Evolutionary conservation across 495 filamentous ascomycete genomes (phyloP).

Genomic region (Astrocystis sublimbata): DNA sequence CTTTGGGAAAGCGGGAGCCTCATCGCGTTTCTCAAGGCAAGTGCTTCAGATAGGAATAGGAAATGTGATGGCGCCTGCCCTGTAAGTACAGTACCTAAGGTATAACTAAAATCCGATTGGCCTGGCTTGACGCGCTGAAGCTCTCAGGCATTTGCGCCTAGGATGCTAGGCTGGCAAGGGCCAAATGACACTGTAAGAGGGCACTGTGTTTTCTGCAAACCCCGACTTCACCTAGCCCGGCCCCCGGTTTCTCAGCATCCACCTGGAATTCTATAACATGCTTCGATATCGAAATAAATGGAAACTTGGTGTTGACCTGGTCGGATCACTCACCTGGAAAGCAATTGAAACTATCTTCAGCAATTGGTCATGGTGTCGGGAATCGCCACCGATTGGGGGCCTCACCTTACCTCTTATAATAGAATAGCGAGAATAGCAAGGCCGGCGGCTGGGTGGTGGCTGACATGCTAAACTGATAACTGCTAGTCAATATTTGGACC

Average conservation of each 20-base stretch:
- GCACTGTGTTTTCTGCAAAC: not conserved
- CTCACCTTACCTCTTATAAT: slow-evolving; percentile 1
- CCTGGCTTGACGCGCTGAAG: not conserved
- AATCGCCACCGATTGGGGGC: not conserved
- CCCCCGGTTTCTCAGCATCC: not conserved
- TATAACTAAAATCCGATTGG: not conserved
- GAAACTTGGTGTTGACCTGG: too few species aligned
- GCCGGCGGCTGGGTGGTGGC: too few species aligned
- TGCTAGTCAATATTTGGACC: too few species aligned
- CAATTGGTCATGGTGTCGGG: not conserved
- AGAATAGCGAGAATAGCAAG: not conserved
- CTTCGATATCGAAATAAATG: not conserved
- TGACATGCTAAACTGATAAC: too few species aligned
- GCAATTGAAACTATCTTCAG: not conserved
- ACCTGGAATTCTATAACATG: not conserved
- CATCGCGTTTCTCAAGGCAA: not conserved
- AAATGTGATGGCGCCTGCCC: not conserved
- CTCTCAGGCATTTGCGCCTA: too few species aligned
- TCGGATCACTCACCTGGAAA: not conserved
- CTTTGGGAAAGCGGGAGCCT: not conserved
- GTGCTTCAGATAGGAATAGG: not conserved
- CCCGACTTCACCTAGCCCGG: not conserved
- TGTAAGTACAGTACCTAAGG: not conserved
- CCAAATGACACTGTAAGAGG: not conserved
- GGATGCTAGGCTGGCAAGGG: not conserved